phyloP scores from a whole-genome alignment of 495 filamentous ascomycete species.

The Annulohypoxylon moriforme region DNA sequence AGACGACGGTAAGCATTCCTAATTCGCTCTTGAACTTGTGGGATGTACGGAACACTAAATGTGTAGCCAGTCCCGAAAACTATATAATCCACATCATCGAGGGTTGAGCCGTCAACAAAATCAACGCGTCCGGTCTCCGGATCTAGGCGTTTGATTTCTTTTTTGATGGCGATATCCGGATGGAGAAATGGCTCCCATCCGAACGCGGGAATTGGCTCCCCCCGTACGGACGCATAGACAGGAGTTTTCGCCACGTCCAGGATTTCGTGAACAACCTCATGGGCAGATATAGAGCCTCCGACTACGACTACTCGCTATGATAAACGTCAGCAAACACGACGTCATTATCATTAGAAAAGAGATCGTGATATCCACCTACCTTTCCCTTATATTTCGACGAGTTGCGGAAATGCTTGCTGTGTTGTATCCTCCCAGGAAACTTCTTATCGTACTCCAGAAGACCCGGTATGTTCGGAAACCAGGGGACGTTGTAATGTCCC shows the following conservation, averaged over 20 bases:
- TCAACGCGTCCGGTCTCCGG: slow-evolving; percentile 52
- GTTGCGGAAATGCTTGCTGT: slow-evolving; percentile 51
- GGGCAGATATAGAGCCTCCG: slow-evolving; percentile 49
- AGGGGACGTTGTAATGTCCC: slow-evolving; percentile 53
- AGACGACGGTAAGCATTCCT: slow-evolving; percentile 57
- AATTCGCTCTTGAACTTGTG: slow-evolving; percentile 61
- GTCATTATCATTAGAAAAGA: not conserved
- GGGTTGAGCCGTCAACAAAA: slow-evolving; percentile 63
- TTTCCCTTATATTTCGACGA: slow-evolving; percentile 57
- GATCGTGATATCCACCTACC: slow-evolving; percentile 33
- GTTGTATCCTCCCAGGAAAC: slow-evolving; percentile 50
- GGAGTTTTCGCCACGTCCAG: slow-evolving; percentile 45
- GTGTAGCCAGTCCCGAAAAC: slow-evolving; percentile 70
- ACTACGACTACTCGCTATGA: slow-evolving; percentile 49
- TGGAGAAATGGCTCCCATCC: slow-evolving; percentile 61
- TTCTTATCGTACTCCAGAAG: slow-evolving; percentile 47
- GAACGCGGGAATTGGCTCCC: slow-evolving; percentile 49
- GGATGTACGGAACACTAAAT: slow-evolving; percentile 67
- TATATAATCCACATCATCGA: slow-evolving; percentile 65
- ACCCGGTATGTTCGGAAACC: slow-evolving; percentile 46
- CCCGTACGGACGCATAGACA: slow-evolving; percentile 45
- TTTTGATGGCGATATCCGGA: slow-evolving; percentile 60
- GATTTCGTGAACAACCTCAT: slow-evolving; percentile 51
- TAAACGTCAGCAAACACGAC: not conserved
- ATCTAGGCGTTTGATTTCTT: slow-evolving; percentile 53